Conservation (phyloP, 345 rosid genomes). For the Euclidium syriacum region DNA sequence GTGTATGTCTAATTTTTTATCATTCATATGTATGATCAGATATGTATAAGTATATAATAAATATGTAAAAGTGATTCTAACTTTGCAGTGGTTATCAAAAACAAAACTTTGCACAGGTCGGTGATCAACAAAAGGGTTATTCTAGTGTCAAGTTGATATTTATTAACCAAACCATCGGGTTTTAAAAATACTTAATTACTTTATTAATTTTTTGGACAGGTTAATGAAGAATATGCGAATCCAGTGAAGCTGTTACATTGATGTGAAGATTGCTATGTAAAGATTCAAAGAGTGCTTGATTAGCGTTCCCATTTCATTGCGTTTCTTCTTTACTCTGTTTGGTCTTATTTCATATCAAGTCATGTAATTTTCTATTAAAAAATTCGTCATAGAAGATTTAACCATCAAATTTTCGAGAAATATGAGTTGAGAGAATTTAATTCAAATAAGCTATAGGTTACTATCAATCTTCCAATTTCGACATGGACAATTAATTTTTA, state of each 20-base stretch:
- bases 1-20: background rate
- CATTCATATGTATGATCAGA: background rate
- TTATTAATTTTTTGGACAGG: constrained; percentile 31
- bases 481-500: too few relatives aligned
- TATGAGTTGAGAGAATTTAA: too few relatives aligned
- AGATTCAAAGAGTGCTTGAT: background rate
- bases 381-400: too few relatives aligned
- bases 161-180: background rate
- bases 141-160: background rate
- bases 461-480: too few relatives aligned
- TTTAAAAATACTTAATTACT: background rate
- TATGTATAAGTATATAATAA: background rate
- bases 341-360: background rate
- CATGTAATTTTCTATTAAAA: too few relatives aligned
- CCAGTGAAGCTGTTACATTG: constrained; percentile 28
- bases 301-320: background rate
- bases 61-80: constrained; percentile 21
- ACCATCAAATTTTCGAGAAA: too few relatives aligned
- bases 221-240: constrained; percentile 56
- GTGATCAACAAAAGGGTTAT: background rate
- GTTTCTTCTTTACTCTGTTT: background rate
- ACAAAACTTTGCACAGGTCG: constrained; percentile 1
- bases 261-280: background rate
- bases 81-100: constrained; percentile 7
- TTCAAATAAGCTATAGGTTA: too few relatives aligned